These are phyloP conservation scores for Pseudogymnoascus sp. DNA, from an alignment of 2,329 filamentous ascomycete species.

Conservation along the genomic window DNA sequence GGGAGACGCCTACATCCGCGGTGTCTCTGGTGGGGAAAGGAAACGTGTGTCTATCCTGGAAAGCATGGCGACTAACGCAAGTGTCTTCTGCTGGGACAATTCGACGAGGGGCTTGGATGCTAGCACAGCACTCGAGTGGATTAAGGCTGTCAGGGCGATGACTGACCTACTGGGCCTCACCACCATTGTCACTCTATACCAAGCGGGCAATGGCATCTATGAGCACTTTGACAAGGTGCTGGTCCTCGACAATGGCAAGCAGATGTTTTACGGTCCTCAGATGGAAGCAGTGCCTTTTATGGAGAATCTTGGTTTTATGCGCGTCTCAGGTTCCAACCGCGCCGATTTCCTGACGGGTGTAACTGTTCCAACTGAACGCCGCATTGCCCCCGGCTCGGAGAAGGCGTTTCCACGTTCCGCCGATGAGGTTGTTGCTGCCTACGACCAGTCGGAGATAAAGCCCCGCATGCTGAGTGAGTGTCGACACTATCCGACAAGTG, in stretches of 20 bases:
- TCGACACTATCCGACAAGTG: slow-evolving; percentile 47
- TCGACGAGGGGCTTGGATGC: slow-evolving; percentile 57
- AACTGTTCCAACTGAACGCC: slow-evolving; percentile 57
- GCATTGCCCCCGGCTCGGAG: slow-evolving; percentile 31
- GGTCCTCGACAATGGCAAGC: slow-evolving; percentile 55
- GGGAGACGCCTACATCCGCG: slow-evolving; percentile 50
- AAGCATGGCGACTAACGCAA: slow-evolving; percentile 21
- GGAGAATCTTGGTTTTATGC: slow-evolving; percentile 55
- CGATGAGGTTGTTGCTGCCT: slow-evolving; percentile 36
- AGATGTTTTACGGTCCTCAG: slow-evolving; percentile 56
- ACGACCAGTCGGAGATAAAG: slow-evolving; percentile 44
- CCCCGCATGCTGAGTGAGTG: slow-evolving; percentile 41
- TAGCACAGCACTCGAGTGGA: slow-evolving; percentile 51
- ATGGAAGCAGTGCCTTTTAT: slow-evolving; percentile 54
- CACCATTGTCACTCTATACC: slow-evolving; percentile 58
- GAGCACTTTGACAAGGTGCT: slow-evolving; percentile 63
- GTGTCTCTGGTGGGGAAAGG: slow-evolving; percentile 52
- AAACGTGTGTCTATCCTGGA: slow-evolving; percentile 56
- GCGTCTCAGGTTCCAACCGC: slow-evolving; percentile 51
- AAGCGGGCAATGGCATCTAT: slow-evolving; percentile 63
- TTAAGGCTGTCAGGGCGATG: slow-evolving; percentile 51
- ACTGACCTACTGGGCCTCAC: slow-evolving; percentile 53
- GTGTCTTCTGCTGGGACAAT: slow-evolving; percentile 59
- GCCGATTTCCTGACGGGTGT: slow-evolving; percentile 59
- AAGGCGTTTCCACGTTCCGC: slow-evolving; percentile 37